phyloP scores from a whole-genome alignment of 2,329 filamentous ascomycete genomes.

The Neonectria neomacrospora region DNA sequence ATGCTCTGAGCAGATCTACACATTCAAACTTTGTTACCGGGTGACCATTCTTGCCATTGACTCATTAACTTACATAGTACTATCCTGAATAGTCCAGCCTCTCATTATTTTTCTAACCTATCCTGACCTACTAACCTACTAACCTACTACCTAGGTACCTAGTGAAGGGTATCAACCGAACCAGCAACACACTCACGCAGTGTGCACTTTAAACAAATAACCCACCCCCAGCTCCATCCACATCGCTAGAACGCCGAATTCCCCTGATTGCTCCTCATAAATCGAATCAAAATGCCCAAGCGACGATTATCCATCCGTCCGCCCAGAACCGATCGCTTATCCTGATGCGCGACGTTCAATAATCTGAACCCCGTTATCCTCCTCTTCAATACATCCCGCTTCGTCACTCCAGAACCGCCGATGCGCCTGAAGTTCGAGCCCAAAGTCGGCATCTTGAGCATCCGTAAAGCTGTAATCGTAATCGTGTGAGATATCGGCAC shows the following conservation, averaged over 20 bases:
- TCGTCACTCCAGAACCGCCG: slow-evolving; percentile 49
- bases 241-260: slow-evolving; percentile 17
- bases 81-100: not conserved
- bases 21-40: not conserved
- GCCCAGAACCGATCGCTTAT: slow-evolving; percentile 28
- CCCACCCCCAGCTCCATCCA: slow-evolving; percentile 8
- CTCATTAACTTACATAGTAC: no score
- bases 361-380: slow-evolving; percentile 44
- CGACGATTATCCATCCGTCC: slow-evolving; percentile 3
- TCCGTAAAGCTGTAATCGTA: slow-evolving; percentile 48
- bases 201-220: slow-evolving; percentile 9
- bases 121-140: not conserved
- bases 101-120: not conserved
- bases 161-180: slow-evolving; percentile 27
- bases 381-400: slow-evolving; percentile 52
- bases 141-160: slow-evolving; percentile 5
- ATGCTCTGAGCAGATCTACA: not conserved
- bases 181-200: slow-evolving; percentile 8
- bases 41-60: not conserved
- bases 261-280: not conserved
- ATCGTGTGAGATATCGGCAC: slow-evolving; percentile 42
- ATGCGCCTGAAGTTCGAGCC: slow-evolving; percentile 51
- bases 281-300: not conserved
- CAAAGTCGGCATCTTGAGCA: slow-evolving; percentile 46
- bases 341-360: slow-evolving; percentile 38